Evolutionary conservation across 768 basidiomycete genomes (phyloP), one percentile per base, ranked within the genome.

Genomic region (Suillus subaureus): DNA sequence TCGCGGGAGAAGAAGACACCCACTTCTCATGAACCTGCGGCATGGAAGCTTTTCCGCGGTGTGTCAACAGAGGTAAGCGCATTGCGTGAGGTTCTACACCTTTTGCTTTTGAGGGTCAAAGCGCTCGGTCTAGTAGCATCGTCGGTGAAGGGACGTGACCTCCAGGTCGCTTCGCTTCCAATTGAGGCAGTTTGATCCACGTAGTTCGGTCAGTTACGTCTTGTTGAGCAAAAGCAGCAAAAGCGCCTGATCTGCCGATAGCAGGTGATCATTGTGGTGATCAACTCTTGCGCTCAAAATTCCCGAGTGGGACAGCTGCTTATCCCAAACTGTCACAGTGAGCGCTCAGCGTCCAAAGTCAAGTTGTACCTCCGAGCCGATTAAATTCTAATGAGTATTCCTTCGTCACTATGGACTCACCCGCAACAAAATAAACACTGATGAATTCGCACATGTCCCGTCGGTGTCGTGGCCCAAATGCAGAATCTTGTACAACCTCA

Each of bases 1-100:
- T 60, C 58, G 58, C 58, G 58, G 58, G 58, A 60, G 58, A 60
- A 60, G 58, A 60, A 42, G 57, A 12, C 57, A 11, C 1, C 5
- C 16, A 39, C 57, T 58, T 58, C 57, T 18, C 39, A 12, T 42
- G n/a, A 21, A 43, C 58, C 58, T 42, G 40, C 12, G 4, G 28
- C 11, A 42, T 31, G 18, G 40, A 42, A 42, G 40, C 40, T 35
- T 54, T 55, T 55, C 33, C 33, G 54, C 54, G 54, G 54, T 37
- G 18, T 42, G 39, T 28, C 26, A 28, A 60, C 11, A 21, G 18
- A 43, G 26, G 39, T n/a, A 42, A 60, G 39, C 26, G 26, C 18
- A 42, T 31, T 42, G 18, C 26, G 40, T 60, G 23, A 58, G 51
- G 51, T 18, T 52, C 26, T 11, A 18, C 4, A 11, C 9, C 18